A percentile compares a stretch with the other conserved stretches of the same genome.
phyloP scores from a whole-genome alignment of 2,329 filamentous ascomycete species.

The Epichloe gansuensis region DNA sequence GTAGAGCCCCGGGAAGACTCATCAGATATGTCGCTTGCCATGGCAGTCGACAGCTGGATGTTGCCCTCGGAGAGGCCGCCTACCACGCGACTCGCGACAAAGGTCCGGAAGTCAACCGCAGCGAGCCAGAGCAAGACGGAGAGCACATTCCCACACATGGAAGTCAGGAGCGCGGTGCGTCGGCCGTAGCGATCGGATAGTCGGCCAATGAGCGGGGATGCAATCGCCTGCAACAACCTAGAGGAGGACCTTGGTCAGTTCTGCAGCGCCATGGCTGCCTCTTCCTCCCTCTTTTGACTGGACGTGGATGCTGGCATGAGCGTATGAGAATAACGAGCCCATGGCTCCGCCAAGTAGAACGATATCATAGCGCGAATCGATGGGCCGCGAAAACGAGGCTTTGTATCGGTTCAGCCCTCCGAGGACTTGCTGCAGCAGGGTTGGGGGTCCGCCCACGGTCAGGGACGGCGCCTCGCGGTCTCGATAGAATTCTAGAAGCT shows the following conservation, averaged over 20 bases:
- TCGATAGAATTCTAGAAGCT: slow-evolving; percentile 91
- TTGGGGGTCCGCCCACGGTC: slow-evolving; percentile 37
- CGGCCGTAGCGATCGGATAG: slow-evolving; percentile 84
- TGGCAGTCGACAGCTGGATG: slow-evolving; percentile 88
- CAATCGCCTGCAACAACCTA: slow-evolving; percentile 79
- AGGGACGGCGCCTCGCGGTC: slow-evolving; percentile 55
- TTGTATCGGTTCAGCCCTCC: slow-evolving; percentile 88
- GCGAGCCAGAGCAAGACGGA: slow-evolving; percentile 90
- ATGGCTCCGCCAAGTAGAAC: slow-evolving; percentile 87
- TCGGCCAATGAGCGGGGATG: slow-evolving; percentile 78
- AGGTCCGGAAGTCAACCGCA: slow-evolving; percentile 89
- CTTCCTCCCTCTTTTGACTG: background rate
- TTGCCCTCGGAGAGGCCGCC: slow-evolving; percentile 94
- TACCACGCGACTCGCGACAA: slow-evolving; percentile 82
- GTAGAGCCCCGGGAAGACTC: slow-evolving; percentile 73
- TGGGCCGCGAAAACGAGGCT: slow-evolving; percentile 77
- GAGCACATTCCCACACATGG: slow-evolving; percentile 85
- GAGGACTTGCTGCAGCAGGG: slow-evolving; percentile 67
- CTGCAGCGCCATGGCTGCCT: background rate
- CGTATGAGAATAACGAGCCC: slow-evolving; percentile 73
- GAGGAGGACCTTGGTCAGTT: background rate
- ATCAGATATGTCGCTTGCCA: slow-evolving; percentile 91
- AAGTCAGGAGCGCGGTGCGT: slow-evolving; percentile 72
- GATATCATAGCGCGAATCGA: slow-evolving; percentile 94
- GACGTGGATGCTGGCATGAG: background rate